A percentile compares a stretch with the other conserved stretches of the same genome.
Conservation (phyloP, 306 rosid species). For the Prunus padus region DNA sequence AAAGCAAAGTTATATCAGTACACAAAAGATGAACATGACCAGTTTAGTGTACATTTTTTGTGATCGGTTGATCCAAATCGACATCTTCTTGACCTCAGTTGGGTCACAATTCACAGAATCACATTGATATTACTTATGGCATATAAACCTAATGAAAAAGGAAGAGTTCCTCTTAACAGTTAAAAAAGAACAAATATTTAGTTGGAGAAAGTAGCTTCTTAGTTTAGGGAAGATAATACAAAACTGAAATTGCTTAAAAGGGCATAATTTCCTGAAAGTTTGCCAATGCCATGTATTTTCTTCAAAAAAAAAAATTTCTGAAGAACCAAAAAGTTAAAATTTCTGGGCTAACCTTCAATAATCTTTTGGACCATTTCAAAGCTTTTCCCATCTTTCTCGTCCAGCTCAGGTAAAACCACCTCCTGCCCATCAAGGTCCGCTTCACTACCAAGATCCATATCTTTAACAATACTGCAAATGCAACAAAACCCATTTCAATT, state of each 20-base stretch:
- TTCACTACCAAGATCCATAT: constrained; percentile 18
- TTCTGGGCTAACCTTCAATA: constrained; percentile 44
- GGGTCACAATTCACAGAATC: not conserved
- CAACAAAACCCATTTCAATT: constrained; percentile 1
- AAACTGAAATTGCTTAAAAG: not conserved
- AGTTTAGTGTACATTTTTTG: not conserved
- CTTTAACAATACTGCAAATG: constrained; percentile 38
- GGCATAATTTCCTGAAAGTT: too few species aligned
- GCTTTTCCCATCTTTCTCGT: constrained; percentile 37
- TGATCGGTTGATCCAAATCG: not conserved
- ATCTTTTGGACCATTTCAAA: constrained; percentile 40
- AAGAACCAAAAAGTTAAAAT: not conserved
- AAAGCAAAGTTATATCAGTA: not conserved
- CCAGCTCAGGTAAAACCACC: constrained; percentile 21
- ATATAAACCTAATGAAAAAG: too few species aligned
- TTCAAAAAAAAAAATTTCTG: too few species aligned
- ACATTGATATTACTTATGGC: not conserved
- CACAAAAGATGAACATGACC: not conserved
- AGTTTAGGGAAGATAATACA: too few species aligned
- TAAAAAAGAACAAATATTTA: too few species aligned
- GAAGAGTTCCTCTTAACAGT: too few species aligned
- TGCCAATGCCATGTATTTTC: too few species aligned
- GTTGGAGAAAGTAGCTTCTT: too few species aligned
- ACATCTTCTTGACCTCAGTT: not conserved
- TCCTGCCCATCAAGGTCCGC: constrained; percentile 30